A percentile compares a stretch with the other conserved stretches of the same genome.
phyloP scores from a whole-genome alignment of 1,284 basidiomycete species.

The Volvariella surrecta region DNA sequence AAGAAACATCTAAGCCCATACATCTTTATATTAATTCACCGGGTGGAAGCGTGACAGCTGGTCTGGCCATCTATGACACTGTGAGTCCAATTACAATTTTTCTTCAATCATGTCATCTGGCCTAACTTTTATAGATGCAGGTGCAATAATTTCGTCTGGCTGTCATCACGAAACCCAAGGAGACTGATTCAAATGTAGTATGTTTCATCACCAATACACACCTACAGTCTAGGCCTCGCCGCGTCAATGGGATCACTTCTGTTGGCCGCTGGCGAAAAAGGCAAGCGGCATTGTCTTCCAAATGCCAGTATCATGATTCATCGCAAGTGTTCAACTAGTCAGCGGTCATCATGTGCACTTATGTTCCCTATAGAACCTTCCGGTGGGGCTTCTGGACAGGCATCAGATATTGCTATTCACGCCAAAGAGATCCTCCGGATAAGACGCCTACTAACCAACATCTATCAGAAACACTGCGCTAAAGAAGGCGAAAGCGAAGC shows the following conservation, averaged over 20 bases:
- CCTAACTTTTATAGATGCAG: conserved; percentile 54
- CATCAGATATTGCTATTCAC: conserved; percentile 90
- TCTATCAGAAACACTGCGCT: conserved; percentile 78
- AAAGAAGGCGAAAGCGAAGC: conserved; percentile 55
- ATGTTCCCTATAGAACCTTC: conserved; percentile 67
- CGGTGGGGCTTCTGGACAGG: conserved; percentile 88
- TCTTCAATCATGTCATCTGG: conserved; percentile 8
- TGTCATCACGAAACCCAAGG: conserved; percentile 4
- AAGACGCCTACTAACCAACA: conserved; percentile 70
- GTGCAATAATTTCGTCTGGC: conserved; percentile 25
- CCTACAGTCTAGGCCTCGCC: conserved; percentile 89
- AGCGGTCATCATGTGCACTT: conserved; percentile 7
- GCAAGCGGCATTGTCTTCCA: conserved; percentile 83
- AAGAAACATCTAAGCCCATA: conserved; percentile 86
- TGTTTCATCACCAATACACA: conserved; percentile 88
- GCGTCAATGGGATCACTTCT: conserved; percentile 91
- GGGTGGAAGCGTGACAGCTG: conserved; percentile 89
- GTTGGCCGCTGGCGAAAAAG: conserved; percentile 79
- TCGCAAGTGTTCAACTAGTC: conserved; percentile 46
- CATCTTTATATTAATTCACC: conserved; percentile 94
- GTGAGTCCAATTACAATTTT: conserved; percentile 30
- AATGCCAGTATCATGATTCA: conserved; percentile 96
- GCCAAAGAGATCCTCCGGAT: conserved; percentile 90
- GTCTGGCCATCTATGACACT: conserved; percentile 92
- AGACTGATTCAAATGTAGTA: conserved; percentile 42